These are phyloP conservation scores for Arthrobotrys entomopaga DNA, from an alignment of 2,329 filamentous ascomycete species.

Conservation along the genomic window DNA sequence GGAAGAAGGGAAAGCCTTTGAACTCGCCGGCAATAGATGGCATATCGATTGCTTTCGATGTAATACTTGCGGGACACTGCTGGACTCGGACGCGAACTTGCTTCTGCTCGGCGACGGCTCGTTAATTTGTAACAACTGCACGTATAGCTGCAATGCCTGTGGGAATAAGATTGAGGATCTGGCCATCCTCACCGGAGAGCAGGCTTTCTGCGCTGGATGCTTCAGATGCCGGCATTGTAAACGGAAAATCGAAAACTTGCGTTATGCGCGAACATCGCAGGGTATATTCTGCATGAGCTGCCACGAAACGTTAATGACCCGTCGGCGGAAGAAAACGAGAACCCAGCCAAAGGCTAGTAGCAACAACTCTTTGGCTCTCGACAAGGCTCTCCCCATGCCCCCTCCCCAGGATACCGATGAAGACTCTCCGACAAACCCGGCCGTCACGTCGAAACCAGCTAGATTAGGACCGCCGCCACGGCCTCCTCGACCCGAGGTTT, in stretches of 20 bases:
- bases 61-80: constrained; percentile 91
- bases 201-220: constrained; percentile 96
- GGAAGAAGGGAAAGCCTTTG: constrained; percentile 98
- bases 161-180: constrained; percentile 98
- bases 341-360: constrained; percentile 55
- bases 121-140: constrained; percentile 98
- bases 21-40: constrained; percentile 96
- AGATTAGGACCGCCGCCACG: constrained; percentile 51
- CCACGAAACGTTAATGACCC: constrained; percentile 94
- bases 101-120: constrained; percentile 96
- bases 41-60: constrained; percentile 99
- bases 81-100: constrained; percentile 97
- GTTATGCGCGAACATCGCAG: constrained; percentile 96
- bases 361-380: constrained; percentile 58
- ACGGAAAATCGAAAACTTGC: constrained; percentile 96
- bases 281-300: constrained; percentile 99
- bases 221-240: constrained; percentile 99
- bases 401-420: constrained; percentile 58
- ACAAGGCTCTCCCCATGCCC: constrained; percentile 59
- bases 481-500: constrained; percentile 45
- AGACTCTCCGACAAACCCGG: constrained; percentile 52
- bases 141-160: constrained; percentile 97
- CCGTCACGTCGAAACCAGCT: constrained; percentile 53
- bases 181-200: constrained; percentile 95
- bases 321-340: constrained; percentile 86